Conservation (phyloP, 169 alveolate species). For the Plasmodium reichenowi region DNA sequence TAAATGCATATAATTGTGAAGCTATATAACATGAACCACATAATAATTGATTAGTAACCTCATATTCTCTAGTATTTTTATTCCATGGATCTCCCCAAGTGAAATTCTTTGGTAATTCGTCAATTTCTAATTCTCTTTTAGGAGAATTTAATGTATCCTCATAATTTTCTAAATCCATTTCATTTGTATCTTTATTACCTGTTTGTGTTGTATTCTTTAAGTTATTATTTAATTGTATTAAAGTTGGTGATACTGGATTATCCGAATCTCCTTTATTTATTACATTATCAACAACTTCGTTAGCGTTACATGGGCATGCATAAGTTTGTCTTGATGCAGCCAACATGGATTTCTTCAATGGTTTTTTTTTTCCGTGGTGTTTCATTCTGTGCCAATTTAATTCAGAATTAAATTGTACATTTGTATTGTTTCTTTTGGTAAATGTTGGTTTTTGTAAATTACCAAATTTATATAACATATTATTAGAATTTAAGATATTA, state of each 20-base stretch:
- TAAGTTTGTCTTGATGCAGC: conserved; percentile 20
- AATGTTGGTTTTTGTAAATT: neutral
- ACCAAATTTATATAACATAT: neutral
- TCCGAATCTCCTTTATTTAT: conserved; percentile 17
- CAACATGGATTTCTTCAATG: conserved; percentile 1
- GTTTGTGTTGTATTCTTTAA: neutral
- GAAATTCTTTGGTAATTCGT: conserved; percentile 80
- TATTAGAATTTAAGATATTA: neutral
- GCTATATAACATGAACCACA: conserved; percentile 98
- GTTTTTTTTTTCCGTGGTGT: conserved; percentile 47
- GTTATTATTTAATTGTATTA: neutral
- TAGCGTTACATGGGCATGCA: conserved; percentile 62
- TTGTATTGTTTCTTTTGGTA: conserved; percentile 2
- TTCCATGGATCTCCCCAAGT: conserved; percentile 90
- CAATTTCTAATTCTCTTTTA: conserved; percentile 46
- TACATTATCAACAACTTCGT: conserved; percentile 24
- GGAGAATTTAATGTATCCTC: conserved; percentile 33
- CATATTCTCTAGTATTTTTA: conserved; percentile 75
- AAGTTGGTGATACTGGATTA: conserved; percentile 39
- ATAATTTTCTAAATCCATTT: conserved; percentile 43
- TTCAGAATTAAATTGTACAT: conserved; percentile 20
- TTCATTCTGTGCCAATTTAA: conserved; percentile 69
- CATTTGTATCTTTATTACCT: conserved; percentile 2
- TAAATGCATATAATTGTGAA: conserved; percentile 89
- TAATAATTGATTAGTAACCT: conserved; percentile 86